A percentile compares a stretch with the other conserved stretches of the same genome.
phyloP scores from a whole-genome alignment of 1,139 yeast species.

The Debaryomycetaceae sp. region DNA sequence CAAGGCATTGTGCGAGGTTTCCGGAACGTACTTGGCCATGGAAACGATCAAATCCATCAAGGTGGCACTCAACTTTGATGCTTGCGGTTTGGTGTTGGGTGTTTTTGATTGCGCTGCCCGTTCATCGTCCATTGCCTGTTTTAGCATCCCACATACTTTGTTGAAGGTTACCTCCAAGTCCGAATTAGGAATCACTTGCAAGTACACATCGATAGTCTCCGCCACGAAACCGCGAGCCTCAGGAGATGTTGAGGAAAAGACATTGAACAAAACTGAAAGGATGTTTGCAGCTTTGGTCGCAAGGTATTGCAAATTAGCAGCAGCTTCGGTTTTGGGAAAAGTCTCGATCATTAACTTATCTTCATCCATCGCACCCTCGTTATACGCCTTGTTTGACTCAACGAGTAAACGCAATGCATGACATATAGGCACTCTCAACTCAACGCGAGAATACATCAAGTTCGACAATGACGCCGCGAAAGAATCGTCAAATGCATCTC shows the following conservation, averaged over 20 bases:
- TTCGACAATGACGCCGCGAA: slow-evolving; percentile 76
- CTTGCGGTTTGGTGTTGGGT: slow-evolving; percentile 12
- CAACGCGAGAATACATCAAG: slow-evolving; percentile 62
- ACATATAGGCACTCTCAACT: slow-evolving; percentile 68
- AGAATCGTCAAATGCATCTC: slow-evolving; percentile 50
- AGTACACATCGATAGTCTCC: slow-evolving; percentile 75
- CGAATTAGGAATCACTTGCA: slow-evolving; percentile 55
- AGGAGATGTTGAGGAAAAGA: slow-evolving; percentile 76
- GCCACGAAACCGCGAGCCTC: slow-evolving; percentile 76
- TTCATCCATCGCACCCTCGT: slow-evolving; percentile 46
- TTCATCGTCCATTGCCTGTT: slow-evolving; percentile 65
- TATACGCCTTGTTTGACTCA: slow-evolving; percentile 60
- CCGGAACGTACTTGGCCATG: slow-evolving; percentile 76
- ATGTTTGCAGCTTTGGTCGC: slow-evolving; percentile 60
- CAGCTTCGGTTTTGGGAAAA: slow-evolving; percentile 48
- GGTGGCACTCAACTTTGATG: slow-evolving; percentile 58
- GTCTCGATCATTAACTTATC: slow-evolving; percentile 51
- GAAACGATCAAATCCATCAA: slow-evolving; percentile 87
- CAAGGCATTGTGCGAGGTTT: slow-evolving; percentile 57
- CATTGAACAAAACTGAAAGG: slow-evolving; percentile 80
- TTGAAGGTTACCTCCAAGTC: slow-evolving; percentile 72
- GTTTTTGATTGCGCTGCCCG: slow-evolving; percentile 6
- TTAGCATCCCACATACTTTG: slow-evolving; percentile 72
- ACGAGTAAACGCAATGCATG: slow-evolving; percentile 70
- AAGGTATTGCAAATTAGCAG: slow-evolving; percentile 48